Conservation (phyloP, 352 stramenopile genomes). For the Stephanocyclus meneghinianus region DNA sequence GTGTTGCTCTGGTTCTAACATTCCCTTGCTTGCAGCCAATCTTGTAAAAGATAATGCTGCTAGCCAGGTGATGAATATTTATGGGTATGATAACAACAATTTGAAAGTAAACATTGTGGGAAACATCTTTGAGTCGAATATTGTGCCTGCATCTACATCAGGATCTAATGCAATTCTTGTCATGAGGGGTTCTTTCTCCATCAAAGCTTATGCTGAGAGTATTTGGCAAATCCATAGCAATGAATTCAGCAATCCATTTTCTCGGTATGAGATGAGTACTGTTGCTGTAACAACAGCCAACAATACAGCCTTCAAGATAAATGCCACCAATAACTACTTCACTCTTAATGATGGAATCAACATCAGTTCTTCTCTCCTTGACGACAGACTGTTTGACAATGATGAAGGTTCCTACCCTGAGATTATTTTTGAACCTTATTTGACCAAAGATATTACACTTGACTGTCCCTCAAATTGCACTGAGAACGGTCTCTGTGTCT, state of each 20-base stretch:
- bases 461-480: slow-evolving; percentile 1
- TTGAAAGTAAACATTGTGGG: neutral
- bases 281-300: neutral
- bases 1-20: no score
- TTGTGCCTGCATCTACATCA: slow-evolving; percentile 5
- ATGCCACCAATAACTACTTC: slow-evolving; percentile 8
- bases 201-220: neutral
- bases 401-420: neutral
- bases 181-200: neutral
- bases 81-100: neutral
- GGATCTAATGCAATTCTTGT: slow-evolving; percentile 5
- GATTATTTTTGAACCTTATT: slow-evolving; percentile 9
- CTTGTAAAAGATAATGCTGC: no score
- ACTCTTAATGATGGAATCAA: neutral
- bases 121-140: neutral
- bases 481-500: slow-evolving; percentile 2
- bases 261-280: slow-evolving; percentile 4
- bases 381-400: slow-evolving; percentile 7
- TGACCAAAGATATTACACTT: slow-evolving; percentile 3
- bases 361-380: slow-evolving; percentile 5
- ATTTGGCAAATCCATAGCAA: slow-evolving; percentile 7
- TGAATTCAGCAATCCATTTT: slow-evolving; percentile 9
- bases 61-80: no score
- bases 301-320: slow-evolving; percentile 3
- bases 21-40: no score